A percentile compares a stretch with the other conserved stretches of the same genome.
Conservation (phyloP, 1,284 basidiomycete genomes). For the Boletellus sp. region DNA sequence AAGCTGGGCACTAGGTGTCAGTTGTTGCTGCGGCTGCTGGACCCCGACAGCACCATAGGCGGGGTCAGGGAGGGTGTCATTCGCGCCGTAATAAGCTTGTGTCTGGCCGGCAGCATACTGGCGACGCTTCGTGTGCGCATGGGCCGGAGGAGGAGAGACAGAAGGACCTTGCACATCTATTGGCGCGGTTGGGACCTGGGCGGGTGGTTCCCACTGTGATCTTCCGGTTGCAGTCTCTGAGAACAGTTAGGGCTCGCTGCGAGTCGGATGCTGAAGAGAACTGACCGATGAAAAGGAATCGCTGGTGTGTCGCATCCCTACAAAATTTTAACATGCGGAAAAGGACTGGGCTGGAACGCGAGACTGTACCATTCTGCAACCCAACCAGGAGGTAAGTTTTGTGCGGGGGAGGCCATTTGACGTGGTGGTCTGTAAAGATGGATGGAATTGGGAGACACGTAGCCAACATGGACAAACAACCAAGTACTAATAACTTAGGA, state of each 20-base stretch:
- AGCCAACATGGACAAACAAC: conserved; percentile 36
- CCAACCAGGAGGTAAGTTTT: conserved; percentile 86
- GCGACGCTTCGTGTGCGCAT: conserved; percentile 60
- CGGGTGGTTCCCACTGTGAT: conserved; percentile 66
- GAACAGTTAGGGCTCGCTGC: conserved; percentile 9
- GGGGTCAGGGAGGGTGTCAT: conserved; percentile 42
- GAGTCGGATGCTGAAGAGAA: not conserved
- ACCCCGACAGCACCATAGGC: conserved; percentile 34
- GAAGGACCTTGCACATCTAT: conserved; percentile 38
- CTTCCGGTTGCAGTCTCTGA: conserved; percentile 54
- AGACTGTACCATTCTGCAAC: conserved; percentile 75
- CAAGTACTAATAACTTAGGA: not conserved
- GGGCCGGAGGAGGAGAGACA: conserved; percentile 37
- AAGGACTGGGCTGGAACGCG: rapidly evolving
- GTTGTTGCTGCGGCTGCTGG: conserved; percentile 41
- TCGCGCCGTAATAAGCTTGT: conserved; percentile 74
- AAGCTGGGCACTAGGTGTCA: conserved; percentile 55
- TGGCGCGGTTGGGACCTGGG: conserved; percentile 34
- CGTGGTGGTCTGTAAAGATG: not conserved
- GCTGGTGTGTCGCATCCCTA: conserved; percentile 80
- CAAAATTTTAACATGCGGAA: conserved; percentile 6
- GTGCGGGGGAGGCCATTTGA: conserved; percentile 57
- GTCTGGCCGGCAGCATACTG: conserved; percentile 91
- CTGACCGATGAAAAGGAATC: conserved; percentile 81
- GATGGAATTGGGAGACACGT: conserved; percentile 26